Evolutionary conservation across 352 stramenopile species (phyloP).

Genomic region (Pythium phragmitis): DNA sequence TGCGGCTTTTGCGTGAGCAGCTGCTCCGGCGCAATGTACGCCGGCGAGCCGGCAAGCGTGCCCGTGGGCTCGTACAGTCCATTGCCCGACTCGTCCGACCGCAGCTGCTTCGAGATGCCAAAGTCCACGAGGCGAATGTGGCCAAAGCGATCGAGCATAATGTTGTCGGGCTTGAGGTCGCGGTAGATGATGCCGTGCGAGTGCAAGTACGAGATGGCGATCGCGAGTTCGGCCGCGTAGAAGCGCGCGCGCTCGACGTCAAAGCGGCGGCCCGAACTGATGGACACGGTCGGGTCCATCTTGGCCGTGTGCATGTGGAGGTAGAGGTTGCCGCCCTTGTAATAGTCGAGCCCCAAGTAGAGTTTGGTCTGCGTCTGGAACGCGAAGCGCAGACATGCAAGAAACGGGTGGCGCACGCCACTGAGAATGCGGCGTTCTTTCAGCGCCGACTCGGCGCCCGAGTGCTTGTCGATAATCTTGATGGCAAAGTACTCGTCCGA

Average conservation of each 20-base stretch:
- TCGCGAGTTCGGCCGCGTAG: conserved; percentile 85
- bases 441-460: conserved; percentile 63
- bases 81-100: conserved; percentile 23
- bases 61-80: conserved; percentile 63
- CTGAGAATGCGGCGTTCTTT: conserved; percentile 80
- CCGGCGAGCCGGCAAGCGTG: conserved; percentile 76
- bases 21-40: conserved; percentile 86
- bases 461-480: conserved; percentile 88
- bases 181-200: conserved; percentile 72
- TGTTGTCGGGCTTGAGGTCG: conserved; percentile 82
- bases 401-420: conserved; percentile 75
- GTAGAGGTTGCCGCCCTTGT: conserved; percentile 84
- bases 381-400: conserved; percentile 80
- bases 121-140: conserved; percentile 91
- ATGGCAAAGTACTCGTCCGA: conserved; percentile 83
- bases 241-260: conserved; percentile 70
- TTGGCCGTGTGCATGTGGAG: conserved; percentile 88
- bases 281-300: conserved; percentile 77
- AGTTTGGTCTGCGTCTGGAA: conserved; percentile 86
- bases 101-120: conserved; percentile 87
- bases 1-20: conserved; percentile 80
- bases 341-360: conserved; percentile 83
- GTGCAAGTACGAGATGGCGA: conserved; percentile 88
- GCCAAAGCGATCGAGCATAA: conserved; percentile 85
- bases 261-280: conserved; percentile 69